Evolutionary conservation across 2,329 filamentous ascomycete genomes (phyloP).

Genomic region (Trichoderma sp.): DNA sequence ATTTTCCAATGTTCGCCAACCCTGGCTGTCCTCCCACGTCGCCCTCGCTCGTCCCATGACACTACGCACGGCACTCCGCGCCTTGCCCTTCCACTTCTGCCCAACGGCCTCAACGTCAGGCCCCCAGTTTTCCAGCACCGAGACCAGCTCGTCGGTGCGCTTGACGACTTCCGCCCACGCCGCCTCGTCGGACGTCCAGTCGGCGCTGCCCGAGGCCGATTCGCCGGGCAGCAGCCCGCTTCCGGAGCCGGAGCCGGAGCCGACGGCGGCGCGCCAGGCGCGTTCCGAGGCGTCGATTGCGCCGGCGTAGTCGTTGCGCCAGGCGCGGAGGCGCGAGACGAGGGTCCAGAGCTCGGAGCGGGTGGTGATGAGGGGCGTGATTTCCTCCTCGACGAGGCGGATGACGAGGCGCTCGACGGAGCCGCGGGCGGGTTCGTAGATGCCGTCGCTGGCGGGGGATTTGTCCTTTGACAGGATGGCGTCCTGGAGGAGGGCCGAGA

Average conservation of each 20-base stretch:
- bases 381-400: slow-evolving; percentile 67
- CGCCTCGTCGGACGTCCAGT: slow-evolving; percentile 52
- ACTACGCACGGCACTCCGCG: slow-evolving; percentile 75
- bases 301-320: slow-evolving; percentile 65
- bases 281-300: slow-evolving; percentile 85
- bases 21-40: slow-evolving; percentile 73
- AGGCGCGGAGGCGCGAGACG: slow-evolving; percentile 67
- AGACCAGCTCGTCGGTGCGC: slow-evolving; percentile 76
- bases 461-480: slow-evolving; percentile 51
- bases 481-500: slow-evolving; percentile 70
- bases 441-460: slow-evolving; percentile 22
- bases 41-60: slow-evolving; percentile 80
- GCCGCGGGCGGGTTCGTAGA: slow-evolving; percentile 48
- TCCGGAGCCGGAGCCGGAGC: slow-evolving; percentile 46
- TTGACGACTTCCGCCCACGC: slow-evolving; percentile 71
- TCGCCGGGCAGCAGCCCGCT: slow-evolving; percentile 43
- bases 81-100: slow-evolving; percentile 83
- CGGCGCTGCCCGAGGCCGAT: slow-evolving; percentile 19
- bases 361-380: slow-evolving; percentile 81
- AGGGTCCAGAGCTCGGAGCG: slow-evolving; percentile 75
- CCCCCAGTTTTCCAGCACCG: slow-evolving; percentile 78
- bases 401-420: slow-evolving; percentile 61
- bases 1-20: slow-evolving; percentile 60
- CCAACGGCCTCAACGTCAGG: slow-evolving; percentile 64
- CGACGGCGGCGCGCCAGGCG: slow-evolving; percentile 73